phyloP scores from a whole-genome alignment of 208 protist genomes.

The Acanthamoeba polyphaga region DNA sequence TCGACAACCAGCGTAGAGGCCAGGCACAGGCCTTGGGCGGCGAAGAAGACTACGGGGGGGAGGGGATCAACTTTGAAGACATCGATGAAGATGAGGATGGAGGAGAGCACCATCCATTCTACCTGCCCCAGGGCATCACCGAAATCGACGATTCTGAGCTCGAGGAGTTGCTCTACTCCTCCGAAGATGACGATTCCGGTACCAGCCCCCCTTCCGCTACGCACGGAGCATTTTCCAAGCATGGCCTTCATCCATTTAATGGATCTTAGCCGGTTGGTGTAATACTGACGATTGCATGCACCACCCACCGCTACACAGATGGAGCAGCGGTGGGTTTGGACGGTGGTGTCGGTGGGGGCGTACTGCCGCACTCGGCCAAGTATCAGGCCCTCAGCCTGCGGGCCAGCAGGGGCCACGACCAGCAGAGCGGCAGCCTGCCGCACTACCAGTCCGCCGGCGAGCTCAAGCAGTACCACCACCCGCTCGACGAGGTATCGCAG shows the following conservation, averaged over 20 bases:
- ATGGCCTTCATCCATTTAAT: not conserved
- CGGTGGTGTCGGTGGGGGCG: not conserved
- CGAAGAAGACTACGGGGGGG: no score
- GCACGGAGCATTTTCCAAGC: not conserved
- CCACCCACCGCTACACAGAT: not conserved
- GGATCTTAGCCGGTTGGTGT: no score
- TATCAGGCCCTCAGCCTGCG: slow-evolving; percentile 26
- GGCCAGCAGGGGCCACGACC: not conserved
- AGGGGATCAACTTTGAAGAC: not conserved
- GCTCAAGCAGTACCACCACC: not conserved
- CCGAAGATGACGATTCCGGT: slow-evolving; percentile 45
- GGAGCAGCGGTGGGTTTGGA: not conserved
- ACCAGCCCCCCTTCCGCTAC: not conserved
- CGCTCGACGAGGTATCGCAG: not conserved
- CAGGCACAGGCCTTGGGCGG: not conserved
- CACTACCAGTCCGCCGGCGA: not conserved
- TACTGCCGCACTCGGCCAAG: slow-evolving; percentile 15
- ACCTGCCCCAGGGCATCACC: slow-evolving; percentile 27
- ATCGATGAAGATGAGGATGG: not conserved
- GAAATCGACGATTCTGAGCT: slow-evolving; percentile 42
- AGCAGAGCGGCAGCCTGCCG: no score
- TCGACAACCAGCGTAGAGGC: not conserved
- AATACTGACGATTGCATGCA: no score
- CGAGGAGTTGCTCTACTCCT: slow-evolving; percentile 22
- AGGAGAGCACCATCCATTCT: not conserved